phyloP scores from a whole-genome alignment of 495 filamentous ascomycete genomes.

The Aspergillus diversus region DNA sequence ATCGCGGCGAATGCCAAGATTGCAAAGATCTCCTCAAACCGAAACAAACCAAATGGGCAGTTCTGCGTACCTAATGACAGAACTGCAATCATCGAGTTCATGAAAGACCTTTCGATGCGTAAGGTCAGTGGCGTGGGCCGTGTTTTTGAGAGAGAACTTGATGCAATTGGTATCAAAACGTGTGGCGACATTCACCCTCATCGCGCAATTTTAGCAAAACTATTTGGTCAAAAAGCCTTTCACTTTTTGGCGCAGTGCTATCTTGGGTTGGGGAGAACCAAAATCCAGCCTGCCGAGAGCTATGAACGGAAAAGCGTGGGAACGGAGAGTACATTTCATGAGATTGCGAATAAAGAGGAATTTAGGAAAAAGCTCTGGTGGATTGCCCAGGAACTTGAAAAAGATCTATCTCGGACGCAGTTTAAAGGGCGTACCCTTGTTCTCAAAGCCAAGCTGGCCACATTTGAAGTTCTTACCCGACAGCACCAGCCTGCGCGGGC shows the following conservation, averaged over 20 bases:
- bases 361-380: conserved; percentile 76
- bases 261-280: conserved; percentile 87
- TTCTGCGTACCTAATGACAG: conserved; percentile 74
- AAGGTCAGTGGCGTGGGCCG: conserved; percentile 94
- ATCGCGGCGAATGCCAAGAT: conserved; percentile 92
- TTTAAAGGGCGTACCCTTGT: conserved; percentile 89
- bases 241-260: conserved; percentile 83
- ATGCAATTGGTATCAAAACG: conserved; percentile 82
- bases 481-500: conserved; percentile 77
- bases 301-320: conserved; percentile 93
- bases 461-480: conserved; percentile 86
- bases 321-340: conserved; percentile 89
- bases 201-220: conserved; percentile 67
- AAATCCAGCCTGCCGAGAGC: conserved; percentile 82
- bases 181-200: conserved; percentile 87
- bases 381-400: conserved; percentile 85
- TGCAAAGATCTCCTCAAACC: conserved; percentile 92
- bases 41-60: conserved; percentile 96
- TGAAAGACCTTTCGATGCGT: conserved; percentile 77
- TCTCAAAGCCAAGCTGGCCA: conserved; percentile 92
- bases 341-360: conserved; percentile 68
- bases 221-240: conserved; percentile 92
- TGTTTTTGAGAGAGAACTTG: conserved; percentile 91
- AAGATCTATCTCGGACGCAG: conserved; percentile 76
- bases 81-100: conserved; percentile 77